Evolutionary conservation across 805 yeast genomes (phyloP).

Genomic region (Kazachstania africana): DNA sequence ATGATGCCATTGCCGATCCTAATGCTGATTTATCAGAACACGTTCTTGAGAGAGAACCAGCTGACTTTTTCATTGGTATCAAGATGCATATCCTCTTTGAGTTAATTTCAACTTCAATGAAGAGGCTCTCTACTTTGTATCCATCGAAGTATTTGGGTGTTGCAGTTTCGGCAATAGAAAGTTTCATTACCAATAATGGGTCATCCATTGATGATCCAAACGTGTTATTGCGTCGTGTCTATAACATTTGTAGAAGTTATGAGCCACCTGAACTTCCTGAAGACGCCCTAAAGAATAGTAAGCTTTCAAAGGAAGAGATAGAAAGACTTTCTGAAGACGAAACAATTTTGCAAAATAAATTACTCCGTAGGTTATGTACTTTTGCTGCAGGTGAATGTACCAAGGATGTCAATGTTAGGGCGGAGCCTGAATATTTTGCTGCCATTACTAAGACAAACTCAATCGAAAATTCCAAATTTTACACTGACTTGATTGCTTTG

Average conservation of each 20-base stretch:
- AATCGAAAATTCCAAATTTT: conserved; percentile 14
- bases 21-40: not conserved
- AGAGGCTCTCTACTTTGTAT: conserved; percentile 51
- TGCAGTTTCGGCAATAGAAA: conserved; percentile 48
- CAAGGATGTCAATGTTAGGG: conserved; percentile 1
- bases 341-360: conserved; percentile 47
- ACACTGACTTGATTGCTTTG: conserved; percentile 22
- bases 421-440: not conserved
- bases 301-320: conserved; percentile 14
- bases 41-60: conserved; percentile 10
- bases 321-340: conserved; percentile 44
- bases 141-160: conserved; percentile 75
- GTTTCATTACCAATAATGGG: conserved; percentile 35
- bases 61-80: conserved; percentile 34
- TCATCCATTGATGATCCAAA: conserved; percentile 25
- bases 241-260: conserved; percentile 50
- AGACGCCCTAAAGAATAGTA: conserved; percentile 12
- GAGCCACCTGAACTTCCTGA: conserved; percentile 34
- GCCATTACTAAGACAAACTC: conserved; percentile 15
- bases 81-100: conserved; percentile 60
- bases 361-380: conserved; percentile 53
- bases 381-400: conserved; percentile 34
- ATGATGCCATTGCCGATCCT: conserved; percentile 5
- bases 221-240: conserved; percentile 50
- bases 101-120: conserved; percentile 45